Percentiles rank a stretch among this genome's conserved stretches.
These are phyloP conservation scores for Globisporangium canariense DNA, from an alignment of 352 stramenopile genomes.

Conservation along the genomic window DNA sequence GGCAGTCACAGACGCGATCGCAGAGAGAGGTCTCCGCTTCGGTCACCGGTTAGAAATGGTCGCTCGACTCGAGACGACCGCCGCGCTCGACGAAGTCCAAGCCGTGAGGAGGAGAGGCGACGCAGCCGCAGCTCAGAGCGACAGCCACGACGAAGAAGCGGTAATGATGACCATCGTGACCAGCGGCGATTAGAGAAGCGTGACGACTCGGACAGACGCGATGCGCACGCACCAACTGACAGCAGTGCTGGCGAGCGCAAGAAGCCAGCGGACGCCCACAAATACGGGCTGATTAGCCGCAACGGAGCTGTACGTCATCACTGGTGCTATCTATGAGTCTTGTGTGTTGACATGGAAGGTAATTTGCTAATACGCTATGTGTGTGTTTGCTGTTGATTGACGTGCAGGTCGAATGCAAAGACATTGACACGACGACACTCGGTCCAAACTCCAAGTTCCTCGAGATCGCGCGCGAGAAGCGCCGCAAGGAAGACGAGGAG, in stretches of 20 bases:
- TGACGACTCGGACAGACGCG: constrained; percentile 3
- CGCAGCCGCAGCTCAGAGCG: constrained; percentile 3
- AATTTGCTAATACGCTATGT: neutral
- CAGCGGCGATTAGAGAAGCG: neutral
- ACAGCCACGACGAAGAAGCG: neutral
- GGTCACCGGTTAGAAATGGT: neutral
- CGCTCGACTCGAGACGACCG: constrained; percentile 1
- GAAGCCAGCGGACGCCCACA: constrained; percentile 31
- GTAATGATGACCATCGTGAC: neutral
- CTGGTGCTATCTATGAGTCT: neutral
- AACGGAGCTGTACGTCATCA: constrained; percentile 40
- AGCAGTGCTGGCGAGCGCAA: constrained; percentile 11
- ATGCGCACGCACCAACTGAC: neutral
- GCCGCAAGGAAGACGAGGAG: constrained; percentile 66
- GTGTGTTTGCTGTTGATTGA: constrained; percentile 15
- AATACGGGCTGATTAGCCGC: constrained; percentile 66
- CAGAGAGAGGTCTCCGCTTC: neutral
- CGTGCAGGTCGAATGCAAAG: constrained; percentile 56
- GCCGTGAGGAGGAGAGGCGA: neutral
- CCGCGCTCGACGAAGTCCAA: constrained; percentile 3
- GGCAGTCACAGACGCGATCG: neutral
- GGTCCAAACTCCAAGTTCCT: constrained; percentile 79
- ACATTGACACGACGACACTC: constrained; percentile 73
- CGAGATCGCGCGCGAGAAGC: constrained; percentile 63
- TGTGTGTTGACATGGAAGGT: neutral